Base-by-base conservation (phyloP, 1,284 basidiomycete genomes). In the Anthracocystis panici-leucophaei region DNA sequence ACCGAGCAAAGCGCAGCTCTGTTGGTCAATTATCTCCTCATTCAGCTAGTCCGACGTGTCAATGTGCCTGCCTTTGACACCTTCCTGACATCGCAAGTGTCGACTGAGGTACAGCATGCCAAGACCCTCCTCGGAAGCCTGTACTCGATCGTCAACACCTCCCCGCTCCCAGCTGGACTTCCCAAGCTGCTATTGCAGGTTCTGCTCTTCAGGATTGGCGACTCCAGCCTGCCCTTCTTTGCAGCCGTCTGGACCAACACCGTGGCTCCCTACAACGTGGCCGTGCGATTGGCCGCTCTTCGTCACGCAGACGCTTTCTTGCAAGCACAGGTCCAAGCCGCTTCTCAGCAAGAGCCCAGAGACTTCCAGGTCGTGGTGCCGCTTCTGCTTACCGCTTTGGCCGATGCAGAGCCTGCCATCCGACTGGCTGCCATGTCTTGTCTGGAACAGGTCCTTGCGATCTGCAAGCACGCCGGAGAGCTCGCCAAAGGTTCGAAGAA, bases 301-400 rank as follows among this genome's bases (percentile, higher is more conserved):
- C 86, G 92, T 27, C 91, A 94, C 77, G 92, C 93, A 0, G 89
- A 91, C 72, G 88, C 88, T 0, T 88, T 88, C 50, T 81, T 89
- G 18, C 81, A 86, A 38, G 90, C 90, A 18, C 89, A 57, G 57
- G 74, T 46, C 4, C 53, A 55, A 35, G 56, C 61, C 8, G 23
- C 20, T n/a, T 38, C 64, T 12, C 59, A 63, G 35, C 49, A 46
- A 21, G 54, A 62, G 50, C 46, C 59, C 41, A 46, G 80, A 41
- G 89, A 98, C 85, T 96, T 95, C 87, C 96, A 98, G 86, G 91
- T 91, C 0, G 87, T 95, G 14, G 81, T 98, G 1, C 95, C 95
- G 0, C 88, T 91, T 0, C 81, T 97, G 12, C 86, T 97, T 1
- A 88, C 92, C 10, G 89, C 90, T 3, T 80, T 96, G 3, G 88